Evolutionary conservation across 2,329 filamentous ascomycete genomes (phyloP).

Genomic region (Sordariomycetes sp.): DNA sequence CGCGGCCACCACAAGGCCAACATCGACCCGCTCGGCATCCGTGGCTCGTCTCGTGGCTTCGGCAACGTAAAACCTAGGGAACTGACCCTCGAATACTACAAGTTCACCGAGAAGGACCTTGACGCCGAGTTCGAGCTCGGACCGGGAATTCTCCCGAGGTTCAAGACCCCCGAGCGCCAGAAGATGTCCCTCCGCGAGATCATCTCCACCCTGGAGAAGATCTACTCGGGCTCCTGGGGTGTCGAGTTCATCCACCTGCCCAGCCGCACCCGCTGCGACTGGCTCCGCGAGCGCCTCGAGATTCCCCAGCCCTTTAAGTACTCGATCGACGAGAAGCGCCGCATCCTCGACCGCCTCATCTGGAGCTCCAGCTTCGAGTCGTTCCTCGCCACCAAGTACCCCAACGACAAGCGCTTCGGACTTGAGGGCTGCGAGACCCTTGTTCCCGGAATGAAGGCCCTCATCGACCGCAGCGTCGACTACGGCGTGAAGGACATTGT

Average conservation of each 20-base stretch:
- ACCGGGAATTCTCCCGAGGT: conserved; percentile 88
- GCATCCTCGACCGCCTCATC: conserved; percentile 93
- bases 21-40: conserved; percentile 91
- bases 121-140: conserved; percentile 87
- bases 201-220: conserved; percentile 80
- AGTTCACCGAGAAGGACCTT: conserved; percentile 89
- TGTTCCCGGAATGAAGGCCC: conserved; percentile 97
- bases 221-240: conserved; percentile 96
- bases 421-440: conserved; percentile 94
- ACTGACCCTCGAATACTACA: conserved; percentile 84
- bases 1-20: conserved; percentile 97
- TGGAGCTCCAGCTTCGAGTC: conserved; percentile 97
- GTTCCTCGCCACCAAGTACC: conserved; percentile 94
- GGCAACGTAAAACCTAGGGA: conserved; percentile 86
- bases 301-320: conserved; percentile 94
- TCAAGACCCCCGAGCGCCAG: conserved; percentile 76
- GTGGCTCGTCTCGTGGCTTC: conserved; percentile 65
- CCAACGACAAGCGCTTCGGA: conserved; percentile 99
- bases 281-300: conserved; percentile 91
- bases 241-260: conserved; percentile 99
- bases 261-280: conserved; percentile 94
- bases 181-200: conserved; percentile 98
- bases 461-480: conserved; percentile 96
- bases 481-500: conserved; percentile 98
- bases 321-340: conserved; percentile 94